These are phyloP conservation scores for Trichothecium roseum DNA, from an alignment of 2,329 filamentous ascomycete species.

Conservation along the genomic window DNA sequence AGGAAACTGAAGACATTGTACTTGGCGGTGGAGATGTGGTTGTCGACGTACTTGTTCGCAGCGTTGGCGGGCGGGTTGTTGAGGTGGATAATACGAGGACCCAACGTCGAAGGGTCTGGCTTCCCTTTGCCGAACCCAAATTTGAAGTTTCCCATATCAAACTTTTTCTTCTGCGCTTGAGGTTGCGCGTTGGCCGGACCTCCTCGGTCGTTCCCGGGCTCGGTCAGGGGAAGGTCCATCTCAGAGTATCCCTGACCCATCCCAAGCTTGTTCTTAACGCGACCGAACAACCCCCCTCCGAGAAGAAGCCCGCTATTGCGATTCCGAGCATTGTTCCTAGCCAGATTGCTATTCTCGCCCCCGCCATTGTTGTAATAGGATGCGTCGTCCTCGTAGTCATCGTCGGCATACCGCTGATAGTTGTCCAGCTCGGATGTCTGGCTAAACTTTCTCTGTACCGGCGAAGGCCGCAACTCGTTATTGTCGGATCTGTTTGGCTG, in stretches of 20 bases:
- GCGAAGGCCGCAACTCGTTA: constrained; percentile 14
- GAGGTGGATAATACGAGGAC: constrained; percentile 84
- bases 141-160: constrained; percentile 71
- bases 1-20: constrained; percentile 91
- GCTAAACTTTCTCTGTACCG: constrained; percentile 42
- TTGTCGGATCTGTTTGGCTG: constrained; percentile 4
- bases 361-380: constrained; percentile 75
- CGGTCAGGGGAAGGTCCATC: constrained; percentile 94
- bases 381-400: constrained; percentile 71
- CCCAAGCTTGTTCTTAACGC: constrained; percentile 81
- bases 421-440: constrained; percentile 79
- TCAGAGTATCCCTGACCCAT: constrained; percentile 87
- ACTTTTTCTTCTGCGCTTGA: constrained; percentile 42
- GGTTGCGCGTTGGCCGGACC: constrained; percentile 26
- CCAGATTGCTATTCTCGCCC: constrained; percentile 39
- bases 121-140: constrained; percentile 83
- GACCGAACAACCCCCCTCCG: constrained; percentile 78
- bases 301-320: constrained; percentile 83
- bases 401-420: constrained; percentile 83
- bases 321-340: constrained; percentile 50
- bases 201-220: constrained; percentile 41
- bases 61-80: constrained; percentile 94
- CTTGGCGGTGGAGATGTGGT: constrained; percentile 95
- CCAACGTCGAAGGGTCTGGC: constrained; percentile 80
- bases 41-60: constrained; percentile 84